A percentile compares a stretch with the other conserved stretches of the same genome.
Evolutionary conservation across 192 early-diverging fungal species (phyloP).

Genomic region (Backusella luteola): DNA sequence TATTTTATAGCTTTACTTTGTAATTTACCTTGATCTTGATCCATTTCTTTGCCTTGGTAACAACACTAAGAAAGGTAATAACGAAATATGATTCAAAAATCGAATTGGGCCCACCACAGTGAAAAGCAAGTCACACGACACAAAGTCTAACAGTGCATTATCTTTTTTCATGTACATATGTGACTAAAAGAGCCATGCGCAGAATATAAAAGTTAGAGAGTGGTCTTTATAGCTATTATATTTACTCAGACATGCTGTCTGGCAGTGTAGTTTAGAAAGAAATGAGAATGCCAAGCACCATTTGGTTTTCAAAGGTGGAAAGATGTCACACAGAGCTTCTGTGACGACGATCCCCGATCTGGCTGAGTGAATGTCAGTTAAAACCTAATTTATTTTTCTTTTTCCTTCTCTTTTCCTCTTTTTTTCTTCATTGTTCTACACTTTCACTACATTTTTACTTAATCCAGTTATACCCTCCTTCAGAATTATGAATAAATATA

Average conservation of each 20-base stretch:
- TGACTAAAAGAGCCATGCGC: too few species aligned
- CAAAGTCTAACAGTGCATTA: too few species aligned
- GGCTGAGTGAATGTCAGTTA: background rate
- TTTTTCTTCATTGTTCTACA: conserved; percentile 11
- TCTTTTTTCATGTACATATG: too few species aligned
- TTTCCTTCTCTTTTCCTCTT: background rate
- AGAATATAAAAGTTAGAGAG: too few species aligned
- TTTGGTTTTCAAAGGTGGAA: background rate
- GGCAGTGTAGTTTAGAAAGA: background rate
- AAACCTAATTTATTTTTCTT: background rate
- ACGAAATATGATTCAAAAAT: background rate
- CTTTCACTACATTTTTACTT: background rate
- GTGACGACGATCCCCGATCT: background rate
- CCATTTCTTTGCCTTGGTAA: conserved; percentile 12
- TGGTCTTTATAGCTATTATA: too few species aligned
- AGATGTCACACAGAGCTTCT: background rate
- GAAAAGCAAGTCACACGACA: background rate
- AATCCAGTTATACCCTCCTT: conserved; percentile 4
- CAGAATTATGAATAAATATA: background rate
- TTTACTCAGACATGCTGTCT: too few species aligned
- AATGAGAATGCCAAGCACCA: background rate
- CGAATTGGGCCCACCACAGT: background rate
- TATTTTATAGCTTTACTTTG: background rate
- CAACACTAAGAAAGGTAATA: background rate
- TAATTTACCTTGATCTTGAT: conserved; percentile 21